Percentiles rank a stretch among this genome's conserved stretches.
Conservation (phyloP, 140 eudicot genomes). For the Bidens hawaiensis region DNA sequence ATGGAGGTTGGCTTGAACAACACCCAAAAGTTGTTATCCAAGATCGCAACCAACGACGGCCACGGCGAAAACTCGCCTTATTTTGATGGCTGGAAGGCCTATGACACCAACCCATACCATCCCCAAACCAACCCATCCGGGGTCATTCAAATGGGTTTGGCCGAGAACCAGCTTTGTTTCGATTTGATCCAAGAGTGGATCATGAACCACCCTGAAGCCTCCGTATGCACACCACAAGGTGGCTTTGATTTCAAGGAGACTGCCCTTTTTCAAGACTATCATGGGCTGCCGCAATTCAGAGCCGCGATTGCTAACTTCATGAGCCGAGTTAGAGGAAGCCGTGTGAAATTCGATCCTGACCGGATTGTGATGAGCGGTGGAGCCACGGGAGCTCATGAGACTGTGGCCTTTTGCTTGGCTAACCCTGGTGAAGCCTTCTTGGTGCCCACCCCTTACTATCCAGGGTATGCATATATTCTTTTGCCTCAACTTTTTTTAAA, state of each 20-base stretch:
- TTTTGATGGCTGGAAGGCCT: constrained; percentile 76
- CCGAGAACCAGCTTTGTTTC: constrained; percentile 58
- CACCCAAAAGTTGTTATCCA: constrained; percentile 38
- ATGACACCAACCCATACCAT: constrained; percentile 49
- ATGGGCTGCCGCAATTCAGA: constrained; percentile 67
- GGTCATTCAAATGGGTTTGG: constrained; percentile 78
- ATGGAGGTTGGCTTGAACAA: constrained; percentile 27
- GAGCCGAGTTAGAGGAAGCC: constrained; percentile 44
- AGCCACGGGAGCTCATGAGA: constrained; percentile 66
- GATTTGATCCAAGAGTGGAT: constrained; percentile 61
- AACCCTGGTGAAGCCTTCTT: constrained; percentile 59
- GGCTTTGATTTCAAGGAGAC: constrained; percentile 42
- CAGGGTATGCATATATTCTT: constrained; percentile 37
- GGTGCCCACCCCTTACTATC: constrained; percentile 62
- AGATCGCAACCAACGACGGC: constrained; percentile 50
- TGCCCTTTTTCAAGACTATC: constrained; percentile 62
- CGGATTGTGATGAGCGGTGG: constrained; percentile 61
- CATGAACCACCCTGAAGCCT: constrained; percentile 47
- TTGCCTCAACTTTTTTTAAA: background rate
- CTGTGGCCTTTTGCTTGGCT: constrained; percentile 48
- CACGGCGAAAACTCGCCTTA: constrained; percentile 71
- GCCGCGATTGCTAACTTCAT: constrained; percentile 46
- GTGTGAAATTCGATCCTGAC: constrained; percentile 43
- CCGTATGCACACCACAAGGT: constrained; percentile 57
- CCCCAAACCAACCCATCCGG: constrained; percentile 39